Percentiles rank a stretch among this genome's conserved stretches.
These are phyloP conservation scores for Combretum micranthum DNA, from an alignment of 345 rosid genomes.

Conservation along the genomic window DNA sequence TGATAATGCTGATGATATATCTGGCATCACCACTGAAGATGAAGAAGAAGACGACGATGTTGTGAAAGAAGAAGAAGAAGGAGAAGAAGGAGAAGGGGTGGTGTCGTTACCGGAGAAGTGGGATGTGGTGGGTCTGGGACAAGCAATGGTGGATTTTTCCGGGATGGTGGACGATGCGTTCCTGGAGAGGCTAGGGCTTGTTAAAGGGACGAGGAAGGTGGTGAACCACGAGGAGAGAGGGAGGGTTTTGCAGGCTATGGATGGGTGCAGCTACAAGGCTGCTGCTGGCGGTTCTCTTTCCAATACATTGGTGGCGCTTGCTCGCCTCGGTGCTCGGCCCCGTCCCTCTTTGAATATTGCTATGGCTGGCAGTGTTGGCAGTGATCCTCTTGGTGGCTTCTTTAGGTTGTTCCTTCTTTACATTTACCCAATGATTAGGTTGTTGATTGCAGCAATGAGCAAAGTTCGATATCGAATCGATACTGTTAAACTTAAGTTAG, in stretches of 20 bases:
- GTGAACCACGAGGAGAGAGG: conserved; percentile 97
- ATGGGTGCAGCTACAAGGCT: conserved; percentile 96
- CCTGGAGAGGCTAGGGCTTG: conserved; percentile 60
- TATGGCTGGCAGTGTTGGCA: conserved; percentile 85
- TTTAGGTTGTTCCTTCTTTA: conserved; percentile 47
- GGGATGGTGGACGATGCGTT: conserved; percentile 80
- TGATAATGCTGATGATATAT: conserved; percentile 24
- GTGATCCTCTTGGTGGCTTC: conserved; percentile 89
- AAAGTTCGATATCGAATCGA: too few species aligned
- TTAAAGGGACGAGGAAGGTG: conserved; percentile 83
- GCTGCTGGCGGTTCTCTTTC: conserved; percentile 99
- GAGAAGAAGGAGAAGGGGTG: conserved; percentile 15
- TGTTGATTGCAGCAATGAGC: too few species aligned
- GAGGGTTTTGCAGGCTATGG: conserved; percentile 84
- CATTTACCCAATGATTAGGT: too few species aligned
- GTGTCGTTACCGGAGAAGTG: conserved; percentile 60
- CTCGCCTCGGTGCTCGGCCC: conserved; percentile 68
- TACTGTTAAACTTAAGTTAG: too few species aligned
- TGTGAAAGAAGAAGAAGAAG: conserved; percentile 35
- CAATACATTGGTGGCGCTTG: conserved; percentile 78
- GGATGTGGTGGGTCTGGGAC: conserved; percentile 95
- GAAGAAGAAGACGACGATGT: conserved; percentile 32
- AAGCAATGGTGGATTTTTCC: conserved; percentile 98
- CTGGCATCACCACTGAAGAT: conserved; percentile 16
- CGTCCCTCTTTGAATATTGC: conserved; percentile 71